A percentile compares a stretch with the other conserved stretches of the same genome.
Conservation (phyloP, 768 basidiomycete genomes). For the Cytidiella melzeri region DNA sequence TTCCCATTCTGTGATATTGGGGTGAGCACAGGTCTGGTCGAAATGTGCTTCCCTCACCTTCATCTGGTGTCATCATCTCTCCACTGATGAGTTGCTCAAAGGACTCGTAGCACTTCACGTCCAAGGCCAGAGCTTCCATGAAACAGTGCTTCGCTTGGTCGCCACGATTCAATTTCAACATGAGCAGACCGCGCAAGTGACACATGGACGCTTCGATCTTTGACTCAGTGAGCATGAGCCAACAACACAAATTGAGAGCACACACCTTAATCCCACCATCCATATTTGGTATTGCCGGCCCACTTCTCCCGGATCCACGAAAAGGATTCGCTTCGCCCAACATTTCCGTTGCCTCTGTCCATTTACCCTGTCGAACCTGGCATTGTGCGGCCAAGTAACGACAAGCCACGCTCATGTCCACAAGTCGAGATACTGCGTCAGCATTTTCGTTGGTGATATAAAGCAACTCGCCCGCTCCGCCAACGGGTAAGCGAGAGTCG, state of each 20-base stretch:
- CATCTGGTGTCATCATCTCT: slow-evolving; percentile 94
- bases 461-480: slow-evolving; percentile 62
- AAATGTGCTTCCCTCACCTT: slow-evolving; percentile 52
- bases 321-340: slow-evolving; percentile 93
- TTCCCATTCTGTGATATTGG: slow-evolving; percentile 76
- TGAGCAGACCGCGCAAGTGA: slow-evolving; percentile 85
- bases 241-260: background rate
- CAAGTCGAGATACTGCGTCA: slow-evolving; percentile 66
- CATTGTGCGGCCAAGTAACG: slow-evolving; percentile 96
- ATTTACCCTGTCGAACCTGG: slow-evolving; percentile 87
- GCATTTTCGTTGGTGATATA: slow-evolving; percentile 61
- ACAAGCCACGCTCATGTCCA: slow-evolving; percentile 93
- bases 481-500: slow-evolving; percentile 51
- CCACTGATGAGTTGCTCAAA: slow-evolving; percentile 86
- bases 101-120: slow-evolving; percentile 96
- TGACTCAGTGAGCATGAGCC: background rate
- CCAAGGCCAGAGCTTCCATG: slow-evolving; percentile 90
- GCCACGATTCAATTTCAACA: slow-evolving; percentile 88
- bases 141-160: slow-evolving; percentile 92
- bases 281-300: slow-evolving; percentile 66
- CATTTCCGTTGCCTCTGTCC: slow-evolving; percentile 88
- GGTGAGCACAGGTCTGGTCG: slow-evolving; percentile 1
- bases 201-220: slow-evolving; percentile 98
- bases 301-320: slow-evolving; percentile 57
- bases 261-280: slow-evolving; percentile 93